Conservation (phyloP, 108 stramenopile genomes). For the Bacterosira constricta region DNA sequence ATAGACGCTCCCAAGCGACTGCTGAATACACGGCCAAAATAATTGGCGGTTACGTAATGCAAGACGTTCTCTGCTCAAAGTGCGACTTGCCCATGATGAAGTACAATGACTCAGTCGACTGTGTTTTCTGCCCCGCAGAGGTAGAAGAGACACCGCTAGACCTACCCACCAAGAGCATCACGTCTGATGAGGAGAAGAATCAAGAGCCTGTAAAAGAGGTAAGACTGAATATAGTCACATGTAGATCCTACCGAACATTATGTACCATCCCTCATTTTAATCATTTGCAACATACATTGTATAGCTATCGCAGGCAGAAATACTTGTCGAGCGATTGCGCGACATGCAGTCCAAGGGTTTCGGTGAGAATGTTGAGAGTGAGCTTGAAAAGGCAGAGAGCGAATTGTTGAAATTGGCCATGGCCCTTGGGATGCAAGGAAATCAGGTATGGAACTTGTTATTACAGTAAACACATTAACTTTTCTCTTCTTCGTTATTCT, state of each 20-base stretch:
- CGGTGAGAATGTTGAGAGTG: not conserved
- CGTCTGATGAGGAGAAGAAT: too few relatives aligned
- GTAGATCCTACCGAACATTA: not conserved
- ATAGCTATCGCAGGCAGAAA: not conserved
- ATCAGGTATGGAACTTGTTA: not conserved
- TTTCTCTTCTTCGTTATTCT: not conserved
- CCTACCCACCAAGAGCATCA: not conserved
- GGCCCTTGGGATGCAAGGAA: too few relatives aligned
- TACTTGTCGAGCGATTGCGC: not conserved
- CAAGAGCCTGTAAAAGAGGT: not conserved
- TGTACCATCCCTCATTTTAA: not conserved
- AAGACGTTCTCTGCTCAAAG: not conserved
- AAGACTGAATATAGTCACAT: not conserved
- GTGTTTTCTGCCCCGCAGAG: constrained; percentile 3
- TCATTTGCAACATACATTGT: not conserved
- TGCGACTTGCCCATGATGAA: constrained; percentile 12
- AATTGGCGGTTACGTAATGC: not conserved
- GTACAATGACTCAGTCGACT: not conserved
- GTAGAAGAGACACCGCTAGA: not conserved
- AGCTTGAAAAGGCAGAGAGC: not conserved
- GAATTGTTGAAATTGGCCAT: not conserved
- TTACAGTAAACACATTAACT: too few relatives aligned
- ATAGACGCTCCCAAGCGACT: not conserved
- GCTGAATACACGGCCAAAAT: not conserved
- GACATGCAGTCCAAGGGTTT: not conserved